A percentile compares a stretch with the other conserved stretches of the same genome.
Evolutionary conservation across 1,284 basidiomycete genomes (phyloP).

Genomic region (Trametes versicolor): DNA sequence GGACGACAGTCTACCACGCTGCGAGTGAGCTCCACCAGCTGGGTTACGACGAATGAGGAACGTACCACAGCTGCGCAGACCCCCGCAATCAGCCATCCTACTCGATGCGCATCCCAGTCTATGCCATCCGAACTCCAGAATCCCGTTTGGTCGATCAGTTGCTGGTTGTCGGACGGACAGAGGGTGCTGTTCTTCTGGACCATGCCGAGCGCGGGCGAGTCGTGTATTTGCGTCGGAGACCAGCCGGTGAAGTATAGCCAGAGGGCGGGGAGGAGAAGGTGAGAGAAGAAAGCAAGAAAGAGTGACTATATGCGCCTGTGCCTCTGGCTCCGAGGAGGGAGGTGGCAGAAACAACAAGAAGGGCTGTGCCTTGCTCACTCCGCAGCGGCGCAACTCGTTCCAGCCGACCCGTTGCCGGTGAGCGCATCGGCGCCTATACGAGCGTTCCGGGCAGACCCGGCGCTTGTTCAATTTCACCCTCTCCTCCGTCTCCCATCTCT

Average conservation of each 20-base stretch:
- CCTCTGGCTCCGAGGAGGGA: constrained; percentile 13
- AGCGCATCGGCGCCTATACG: no score
- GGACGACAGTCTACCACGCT: constrained; percentile 64
- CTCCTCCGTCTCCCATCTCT: background rate
- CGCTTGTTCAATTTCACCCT: background rate
- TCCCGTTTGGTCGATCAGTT: constrained; percentile 60
- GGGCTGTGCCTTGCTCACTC: constrained; percentile 10
- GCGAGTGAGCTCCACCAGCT: background rate
- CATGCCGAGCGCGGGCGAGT: constrained; percentile 20
- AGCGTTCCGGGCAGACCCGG: background rate
- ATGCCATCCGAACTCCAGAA: constrained; percentile 66
- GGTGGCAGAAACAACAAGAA: constrained; percentile 20
- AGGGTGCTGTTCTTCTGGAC: constrained; percentile 34
- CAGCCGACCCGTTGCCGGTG: background rate
- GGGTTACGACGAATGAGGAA: constrained; percentile 29
- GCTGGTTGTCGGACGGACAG: constrained; percentile 64
- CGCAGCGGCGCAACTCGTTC: constrained; percentile 2
- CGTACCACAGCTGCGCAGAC: constrained; percentile 67
- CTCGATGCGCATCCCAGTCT: constrained; percentile 70
- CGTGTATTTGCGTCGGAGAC: constrained; percentile 7
- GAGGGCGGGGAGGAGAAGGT: constrained; percentile 7
- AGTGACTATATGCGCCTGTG: constrained; percentile 27
- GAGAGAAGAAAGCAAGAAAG: constrained; percentile 18
- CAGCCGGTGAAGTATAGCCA: constrained; percentile 15
- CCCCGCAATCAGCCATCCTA: constrained; percentile 82